Evolutionary conservation across 2,329 filamentous ascomycete genomes (phyloP), one percentile per base, ranked within the genome.

Genomic region (Xylaria sp.): DNA sequence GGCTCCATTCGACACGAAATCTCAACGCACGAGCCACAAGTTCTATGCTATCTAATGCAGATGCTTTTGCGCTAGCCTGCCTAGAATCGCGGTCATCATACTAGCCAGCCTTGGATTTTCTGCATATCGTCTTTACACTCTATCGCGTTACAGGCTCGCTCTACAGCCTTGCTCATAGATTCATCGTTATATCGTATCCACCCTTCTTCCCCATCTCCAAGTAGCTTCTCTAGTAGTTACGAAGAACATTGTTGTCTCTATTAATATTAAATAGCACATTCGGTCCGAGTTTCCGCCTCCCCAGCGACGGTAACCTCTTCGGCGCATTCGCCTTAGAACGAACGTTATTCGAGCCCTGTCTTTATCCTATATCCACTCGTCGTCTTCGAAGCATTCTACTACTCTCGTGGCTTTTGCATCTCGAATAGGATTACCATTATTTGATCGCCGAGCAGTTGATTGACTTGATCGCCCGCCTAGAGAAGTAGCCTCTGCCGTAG

Each of bases 101-200:
- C n/a, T n/a, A 53, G 61, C 66, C 66, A 70, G 68, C 68, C 61
- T 70, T 63, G 65, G 65, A 55, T 65, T 65, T 70, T 68, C 59
- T 69, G 54, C 66, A 63, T 50, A 48, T 60, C 42, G 58, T 58
- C 47, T 57, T 61, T 48, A 60, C 35, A 48, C 60, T 25, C 9
- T n/a, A 40, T 57, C 65, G 57, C 69, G 60, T 66, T 50, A 40
- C 66, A 68, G 57, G 57, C 44, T 63, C 57, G 57, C 44, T 63
- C 57, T 32, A 50, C 50, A 58, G 60, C 69, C 65, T 68, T 60
- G 54, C 44, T 60, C 32, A 48, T 53, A 5, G 23, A 32, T 16
- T 48, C 23, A 23, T 54, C 54, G 18, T 54, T 53, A 25, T 54
- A n/a, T 55, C 62, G 21, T 48, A 54, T 63, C 27, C 27, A 48